These are phyloP conservation scores for Apiospora marii DNA, from an alignment of 2,329 filamentous ascomycete species.

Conservation along the genomic window DNA sequence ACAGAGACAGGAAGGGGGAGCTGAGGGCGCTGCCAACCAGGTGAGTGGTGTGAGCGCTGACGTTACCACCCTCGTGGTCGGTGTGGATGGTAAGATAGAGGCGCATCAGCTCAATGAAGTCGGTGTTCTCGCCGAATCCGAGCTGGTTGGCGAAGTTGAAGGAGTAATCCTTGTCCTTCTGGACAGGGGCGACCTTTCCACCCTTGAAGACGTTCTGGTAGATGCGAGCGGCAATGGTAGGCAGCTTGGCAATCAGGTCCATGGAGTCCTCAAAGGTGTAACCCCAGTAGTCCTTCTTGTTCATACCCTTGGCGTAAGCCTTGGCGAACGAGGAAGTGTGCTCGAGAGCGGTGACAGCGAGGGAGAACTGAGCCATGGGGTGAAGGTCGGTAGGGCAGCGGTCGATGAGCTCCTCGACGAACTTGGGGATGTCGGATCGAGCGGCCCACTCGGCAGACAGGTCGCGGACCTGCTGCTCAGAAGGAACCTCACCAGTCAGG, in stretches of 20 bases:
- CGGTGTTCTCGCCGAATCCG: constrained; percentile 91
- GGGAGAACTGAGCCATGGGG: constrained; percentile 99
- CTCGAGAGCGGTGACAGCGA: constrained; percentile 97
- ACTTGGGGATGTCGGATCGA: constrained; percentile 95
- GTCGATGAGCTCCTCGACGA: constrained; percentile 99
- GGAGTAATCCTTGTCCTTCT: constrained; percentile 99
- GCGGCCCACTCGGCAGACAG: constrained; percentile 99
- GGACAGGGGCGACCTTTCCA: constrained; percentile 92
- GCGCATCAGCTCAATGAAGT: constrained; percentile 98
- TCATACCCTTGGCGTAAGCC: constrained; percentile 98
- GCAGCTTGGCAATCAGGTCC: constrained; percentile 99
- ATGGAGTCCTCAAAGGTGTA: constrained; percentile 99
- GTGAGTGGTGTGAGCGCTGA: constrained; percentile 98
- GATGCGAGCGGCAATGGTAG: constrained; percentile 96
- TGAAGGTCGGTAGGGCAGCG: constrained; percentile 98
- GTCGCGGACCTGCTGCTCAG: constrained; percentile 97
- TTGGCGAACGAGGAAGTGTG: constrained; percentile 97
- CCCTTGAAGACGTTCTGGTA: constrained; percentile 99
- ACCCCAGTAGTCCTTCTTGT: constrained; percentile 99
- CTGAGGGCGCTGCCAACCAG: constrained; percentile 95
- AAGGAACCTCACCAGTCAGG: constrained; percentile 95
- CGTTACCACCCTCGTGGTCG: constrained; percentile 99
- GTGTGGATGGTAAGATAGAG: constrained; percentile 99
- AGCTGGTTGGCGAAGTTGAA: constrained; percentile 99
- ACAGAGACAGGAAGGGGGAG: constrained; percentile 96